These are phyloP conservation scores for Neonectria faginata DNA, from an alignment of 2,329 filamentous ascomycete species.

Conservation along the genomic window DNA sequence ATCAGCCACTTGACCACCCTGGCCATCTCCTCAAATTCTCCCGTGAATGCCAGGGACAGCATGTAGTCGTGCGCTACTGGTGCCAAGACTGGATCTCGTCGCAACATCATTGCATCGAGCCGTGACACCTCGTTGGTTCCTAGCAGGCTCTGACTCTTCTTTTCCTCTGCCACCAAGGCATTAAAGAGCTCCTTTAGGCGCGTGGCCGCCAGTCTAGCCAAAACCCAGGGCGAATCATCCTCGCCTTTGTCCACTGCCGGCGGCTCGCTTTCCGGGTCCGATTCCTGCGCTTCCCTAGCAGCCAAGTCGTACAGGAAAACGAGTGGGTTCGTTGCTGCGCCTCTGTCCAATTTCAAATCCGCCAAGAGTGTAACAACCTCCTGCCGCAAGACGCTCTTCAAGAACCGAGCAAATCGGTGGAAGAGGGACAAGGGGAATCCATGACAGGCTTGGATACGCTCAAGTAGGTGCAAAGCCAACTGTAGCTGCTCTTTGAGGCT, in stretches of 20 bases:
- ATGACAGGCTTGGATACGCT: constrained; percentile 45
- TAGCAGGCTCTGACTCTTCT: constrained; percentile 33
- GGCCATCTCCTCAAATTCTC: constrained; percentile 69
- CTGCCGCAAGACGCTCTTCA: constrained; percentile 45
- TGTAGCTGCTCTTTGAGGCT: constrained; percentile 47
- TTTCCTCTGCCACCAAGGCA: constrained; percentile 43
- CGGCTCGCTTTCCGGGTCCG: constrained; percentile 15
- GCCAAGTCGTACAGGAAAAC: constrained; percentile 33
- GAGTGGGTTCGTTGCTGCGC: constrained; percentile 27
- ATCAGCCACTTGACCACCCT: constrained; percentile 70
- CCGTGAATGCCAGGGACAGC: constrained; percentile 70
- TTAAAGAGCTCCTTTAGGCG: constrained; percentile 47
- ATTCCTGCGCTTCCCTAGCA: constrained; percentile 26
- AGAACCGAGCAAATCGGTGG: constrained; percentile 39
- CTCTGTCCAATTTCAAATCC: constrained; percentile 30
- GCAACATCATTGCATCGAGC: constrained; percentile 50
- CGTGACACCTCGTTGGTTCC: constrained; percentile 41
- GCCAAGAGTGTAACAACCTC: constrained; percentile 40
- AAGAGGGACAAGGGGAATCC: constrained; percentile 42
- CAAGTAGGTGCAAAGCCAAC: constrained; percentile 44
- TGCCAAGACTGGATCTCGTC: constrained; percentile 50
- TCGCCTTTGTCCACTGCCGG: neutral
- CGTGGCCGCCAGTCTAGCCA: constrained; percentile 38
- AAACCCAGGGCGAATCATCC: constrained; percentile 24
- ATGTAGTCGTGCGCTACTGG: constrained; percentile 69